These are phyloP conservation scores for Raffaelea deltoideospora DNA, from an alignment of 2,329 filamentous ascomycete genomes.

Conservation along the genomic window DNA sequence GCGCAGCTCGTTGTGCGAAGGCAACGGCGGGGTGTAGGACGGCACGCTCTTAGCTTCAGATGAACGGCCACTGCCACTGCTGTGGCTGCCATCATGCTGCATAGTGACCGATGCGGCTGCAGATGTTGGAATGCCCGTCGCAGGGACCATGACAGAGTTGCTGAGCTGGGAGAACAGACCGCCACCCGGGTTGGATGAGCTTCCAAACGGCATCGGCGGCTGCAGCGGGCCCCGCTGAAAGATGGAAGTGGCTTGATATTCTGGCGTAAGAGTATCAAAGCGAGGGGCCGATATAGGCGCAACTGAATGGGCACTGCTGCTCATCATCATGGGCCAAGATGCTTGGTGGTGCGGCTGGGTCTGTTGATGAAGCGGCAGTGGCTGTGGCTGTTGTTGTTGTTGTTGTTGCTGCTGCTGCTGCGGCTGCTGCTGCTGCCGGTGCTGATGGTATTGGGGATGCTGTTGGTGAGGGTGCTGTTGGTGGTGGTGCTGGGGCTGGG, in stretches of 20 bases:
- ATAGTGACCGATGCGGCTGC: too few relatives aligned
- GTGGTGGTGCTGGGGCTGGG: too few relatives aligned
- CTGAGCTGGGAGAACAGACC: too few relatives aligned
- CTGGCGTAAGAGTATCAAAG: slow-evolving; percentile 46
- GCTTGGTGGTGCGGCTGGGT: slow-evolving; percentile 23
- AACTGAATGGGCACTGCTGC: slow-evolving; percentile 40
- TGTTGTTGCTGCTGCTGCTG: background rate
- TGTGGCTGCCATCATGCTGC: too few relatives aligned
- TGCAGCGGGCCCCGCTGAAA: too few relatives aligned
- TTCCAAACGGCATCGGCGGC: too few relatives aligned
- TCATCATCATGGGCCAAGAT: slow-evolving; percentile 40
- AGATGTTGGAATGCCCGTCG: too few relatives aligned
- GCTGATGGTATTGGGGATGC: slow-evolving; percentile 6
- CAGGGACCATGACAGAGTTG: too few relatives aligned
- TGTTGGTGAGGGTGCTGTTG: slow-evolving; percentile 22
- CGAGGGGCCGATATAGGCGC: slow-evolving; percentile 60
- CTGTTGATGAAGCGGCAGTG: slow-evolving; percentile 24
- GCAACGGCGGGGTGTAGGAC: too few relatives aligned
- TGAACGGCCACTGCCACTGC: too few relatives aligned
- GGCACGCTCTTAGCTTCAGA: too few relatives aligned
- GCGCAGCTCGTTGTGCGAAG: slow-evolving; percentile 61
- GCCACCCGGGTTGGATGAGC: too few relatives aligned
- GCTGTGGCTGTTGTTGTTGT: slow-evolving; percentile 14
- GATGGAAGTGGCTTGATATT: slow-evolving; percentile 35
- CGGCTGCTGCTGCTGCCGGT: slow-evolving; percentile 23